Percentiles rank a stretch among this genome's conserved stretches.
phyloP scores from a whole-genome alignment of 805 yeast species.

The Metschnikowia reukaufii region DNA sequence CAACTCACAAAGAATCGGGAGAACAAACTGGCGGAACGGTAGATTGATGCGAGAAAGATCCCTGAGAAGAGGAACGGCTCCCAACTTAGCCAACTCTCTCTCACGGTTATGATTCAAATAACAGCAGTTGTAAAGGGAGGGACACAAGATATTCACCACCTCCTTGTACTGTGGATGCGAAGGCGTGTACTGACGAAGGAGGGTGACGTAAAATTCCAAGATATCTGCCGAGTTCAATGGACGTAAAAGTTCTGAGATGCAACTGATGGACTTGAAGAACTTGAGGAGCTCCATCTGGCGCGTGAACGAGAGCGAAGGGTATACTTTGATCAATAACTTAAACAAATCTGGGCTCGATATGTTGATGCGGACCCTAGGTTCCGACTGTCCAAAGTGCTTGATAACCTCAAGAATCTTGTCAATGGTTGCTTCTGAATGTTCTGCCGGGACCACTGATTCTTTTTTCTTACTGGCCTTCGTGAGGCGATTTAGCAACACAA shows the following conservation, averaged over 20 bases:
- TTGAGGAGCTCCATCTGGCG: slow-evolving; percentile 45
- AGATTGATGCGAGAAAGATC: slow-evolving; percentile 39
- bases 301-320: slow-evolving; percentile 28
- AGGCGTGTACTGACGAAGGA: slow-evolving; percentile 31
- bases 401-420: slow-evolving; percentile 39
- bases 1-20: slow-evolving; percentile 54
- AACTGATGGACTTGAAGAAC: slow-evolving; percentile 44
- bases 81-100: slow-evolving; percentile 45
- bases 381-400: slow-evolving; percentile 47
- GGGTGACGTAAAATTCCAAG: slow-evolving; percentile 42
- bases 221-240: slow-evolving; percentile 40
- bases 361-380: slow-evolving; percentile 42
- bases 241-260: slow-evolving; percentile 33
- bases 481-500: slow-evolving; percentile 37
- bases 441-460: neutral
- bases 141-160: slow-evolving; percentile 46
- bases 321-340: slow-evolving; percentile 41
- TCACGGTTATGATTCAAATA: slow-evolving; percentile 47
- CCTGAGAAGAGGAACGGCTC: slow-evolving; percentile 47
- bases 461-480: slow-evolving; percentile 16
- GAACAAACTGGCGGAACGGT: slow-evolving; percentile 50
- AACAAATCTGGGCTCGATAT: slow-evolving; percentile 41
- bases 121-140: slow-evolving; percentile 52
- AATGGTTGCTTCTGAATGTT: slow-evolving; percentile 16
- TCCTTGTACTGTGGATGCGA: slow-evolving; percentile 34